Base-by-base conservation (phyloP, 2,329 filamentous ascomycete genomes). In the Cladobotryum protrusum region DNA sequence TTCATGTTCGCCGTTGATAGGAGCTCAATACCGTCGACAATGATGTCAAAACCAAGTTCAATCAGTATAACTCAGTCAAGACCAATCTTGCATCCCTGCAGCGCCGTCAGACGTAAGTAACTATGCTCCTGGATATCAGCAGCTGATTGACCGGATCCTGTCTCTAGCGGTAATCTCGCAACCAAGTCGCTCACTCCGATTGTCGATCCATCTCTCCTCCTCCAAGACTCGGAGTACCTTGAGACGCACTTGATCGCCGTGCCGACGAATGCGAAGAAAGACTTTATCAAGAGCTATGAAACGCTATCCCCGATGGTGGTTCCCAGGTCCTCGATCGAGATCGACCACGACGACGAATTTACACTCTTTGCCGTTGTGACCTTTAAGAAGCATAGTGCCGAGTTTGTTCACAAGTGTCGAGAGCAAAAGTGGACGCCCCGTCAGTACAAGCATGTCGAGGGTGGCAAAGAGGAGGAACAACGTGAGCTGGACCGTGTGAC, bases 221-320 rank as follows among this genome's bases (percentile, higher is more conserved):
- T 96, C 56, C 87, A 86, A 68, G 85, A 96, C 65, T 96, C 91
- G 17, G 93, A 99, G 72, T 97, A 96, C 71, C 84, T 99, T 60
- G 90, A 96, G 72, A 96, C 93, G 29, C 91, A 96, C 66, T 83
- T 99, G 29, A 78, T 99, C 58, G 93, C 89, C 17, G 88, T 99
- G 8, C 93, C 93, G 2, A 82, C 79, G 43, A 83, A 82, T 58
- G 75, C 81, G 50, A 84, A 86, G 61, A 96, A 95, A 67, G 92
- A 97, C 36, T 99, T 96, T 63, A 73, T 95, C 56, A 86, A 86
- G 65, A 82, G 77, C 56, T 99, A 99, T 72, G 93, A 99, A 70
- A 91, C 88, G 1, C 69, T 97, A 49, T 75, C 86, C 1, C 85
- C 87, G 13, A 95, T 96, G 89, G 89, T 97, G 1, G 92, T 99